These are phyloP conservation scores for Saccharomycopsis sp. DNA, from an alignment of 805 yeast species.

Conservation along the genomic window DNA sequence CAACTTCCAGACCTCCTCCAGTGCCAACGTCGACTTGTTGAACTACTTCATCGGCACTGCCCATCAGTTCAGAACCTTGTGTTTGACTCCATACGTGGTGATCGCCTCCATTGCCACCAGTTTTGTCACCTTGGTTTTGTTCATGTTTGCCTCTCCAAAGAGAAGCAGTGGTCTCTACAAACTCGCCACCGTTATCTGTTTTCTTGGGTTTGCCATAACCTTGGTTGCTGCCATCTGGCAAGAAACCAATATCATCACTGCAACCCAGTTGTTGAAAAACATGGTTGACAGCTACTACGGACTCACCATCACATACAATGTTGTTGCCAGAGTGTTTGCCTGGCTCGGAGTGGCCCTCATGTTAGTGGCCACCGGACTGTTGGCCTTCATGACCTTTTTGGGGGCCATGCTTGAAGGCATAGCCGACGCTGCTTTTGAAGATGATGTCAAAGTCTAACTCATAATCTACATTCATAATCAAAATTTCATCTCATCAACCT, in stretches of 20 bases:
- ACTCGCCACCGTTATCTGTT: constrained; percentile 19
- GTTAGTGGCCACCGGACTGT: constrained; percentile 16
- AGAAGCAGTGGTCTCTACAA: constrained; percentile 18
- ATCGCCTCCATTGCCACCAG: constrained; percentile 18
- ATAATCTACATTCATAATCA: background rate
- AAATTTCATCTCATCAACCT: background rate
- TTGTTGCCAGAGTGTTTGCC: constrained; percentile 18
- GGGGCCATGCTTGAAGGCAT: constrained; percentile 16
- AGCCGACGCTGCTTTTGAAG: constrained; percentile 18
- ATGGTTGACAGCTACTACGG: constrained; percentile 19
- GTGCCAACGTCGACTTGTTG: constrained; percentile 15
- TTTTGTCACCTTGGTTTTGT: constrained; percentile 16
- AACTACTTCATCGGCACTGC: constrained; percentile 18
- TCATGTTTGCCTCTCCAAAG: constrained; percentile 18
- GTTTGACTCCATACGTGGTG: constrained; percentile 21
- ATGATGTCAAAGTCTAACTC: constrained; percentile 2
- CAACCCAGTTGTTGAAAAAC: constrained; percentile 14
- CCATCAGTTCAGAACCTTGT: constrained; percentile 17
- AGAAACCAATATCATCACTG: constrained; percentile 21
- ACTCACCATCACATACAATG: constrained; percentile 13
- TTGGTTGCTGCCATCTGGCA: constrained; percentile 23
- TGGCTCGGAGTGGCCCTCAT: constrained; percentile 21
- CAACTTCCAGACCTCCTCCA: constrained; percentile 12
- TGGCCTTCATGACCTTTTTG: constrained; percentile 18
- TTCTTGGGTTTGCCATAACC: constrained; percentile 20